These are phyloP conservation scores for Trametes versicolor DNA, from an alignment of 1,284 basidiomycete genomes.

Conservation along the genomic window DNA sequence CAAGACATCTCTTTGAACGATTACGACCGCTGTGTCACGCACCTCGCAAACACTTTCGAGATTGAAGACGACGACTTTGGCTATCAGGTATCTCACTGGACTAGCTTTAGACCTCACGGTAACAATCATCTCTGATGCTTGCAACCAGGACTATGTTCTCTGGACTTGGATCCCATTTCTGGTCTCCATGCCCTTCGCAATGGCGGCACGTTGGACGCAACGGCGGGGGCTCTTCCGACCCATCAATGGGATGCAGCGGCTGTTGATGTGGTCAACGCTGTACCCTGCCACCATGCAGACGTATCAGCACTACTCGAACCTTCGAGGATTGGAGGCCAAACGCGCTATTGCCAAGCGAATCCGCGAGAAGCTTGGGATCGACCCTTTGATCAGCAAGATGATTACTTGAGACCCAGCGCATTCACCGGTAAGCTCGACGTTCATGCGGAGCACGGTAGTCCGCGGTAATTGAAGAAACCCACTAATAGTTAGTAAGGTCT, in stretches of 20 bases:
- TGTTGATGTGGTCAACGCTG: neutral
- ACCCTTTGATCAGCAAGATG: neutral
- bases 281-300: neutral
- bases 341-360: neutral
- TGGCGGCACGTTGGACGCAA: constrained; percentile 9
- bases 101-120: neutral
- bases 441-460: too few relatives aligned
- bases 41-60: neutral
- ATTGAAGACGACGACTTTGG: neutral
- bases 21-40: constrained; percentile 1
- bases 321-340: neutral
- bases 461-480: too few relatives aligned
- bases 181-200: neutral
- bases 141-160: neutral
- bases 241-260: constrained; percentile 9
- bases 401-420: neutral
- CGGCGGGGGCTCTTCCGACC: neutral
- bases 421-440: too few relatives aligned
- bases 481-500: too few relatives aligned
- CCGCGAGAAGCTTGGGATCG: neutral
- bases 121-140: too few relatives aligned
- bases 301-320: constrained; percentile 8
- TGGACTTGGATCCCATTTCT: neutral
- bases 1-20: neutral
- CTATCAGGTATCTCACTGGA: neutral